Evolutionary conservation across 2,329 filamentous ascomycete species (phyloP), one percentile per base, ranked within the genome.

Genomic region (Akanthomyces lecanii): DNA sequence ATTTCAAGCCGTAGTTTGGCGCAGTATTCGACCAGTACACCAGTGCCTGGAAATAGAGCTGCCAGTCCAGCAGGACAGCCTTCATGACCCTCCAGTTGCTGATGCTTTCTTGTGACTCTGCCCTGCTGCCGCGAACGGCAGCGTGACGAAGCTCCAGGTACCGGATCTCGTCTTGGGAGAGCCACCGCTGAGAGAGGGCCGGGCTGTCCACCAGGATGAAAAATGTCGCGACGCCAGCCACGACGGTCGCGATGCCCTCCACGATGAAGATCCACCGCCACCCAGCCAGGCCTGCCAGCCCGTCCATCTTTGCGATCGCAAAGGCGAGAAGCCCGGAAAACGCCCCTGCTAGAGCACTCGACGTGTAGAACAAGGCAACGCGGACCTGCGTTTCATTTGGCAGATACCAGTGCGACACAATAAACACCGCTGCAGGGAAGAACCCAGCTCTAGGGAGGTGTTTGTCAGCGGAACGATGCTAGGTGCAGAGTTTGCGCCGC

Each of bases 221-320:
- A 69, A 77, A 79, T 70, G 76, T 78, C 14, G 65, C 56, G 33
- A 73, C 59, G 1, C 73, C 73, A 5, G 77, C 65, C 11, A 72
- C 25, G 8, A 78, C 71, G 25, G 85, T 88, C 4, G 81, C 69
- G 25, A 83, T 48, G 5, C 45, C 45, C 12, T 47, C 45, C 5
- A 47, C 18, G 21, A 47, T 47, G 12, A 47, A 47, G 11, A 81
- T 80, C 79, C 69, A 88, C 38, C 84, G 76, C 85, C 85, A 88
- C 2, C 79, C 81, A 64, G 79, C 80, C 2, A 85, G 74, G 1
- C 81, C 81, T 1, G 81, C 83, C 51, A 63, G 66, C n/a, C 69
- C 69, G 59, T 66, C 64, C 67, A 69, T 69, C 40, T 66, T 55
- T 3, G 66, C 66, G 33, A 69, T 69, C 16, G 52, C 67, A 23